These are phyloP conservation scores for Cladosporium sp. DNA, from an alignment of 2,329 filamentous ascomycete species.

Conservation along the genomic window DNA sequence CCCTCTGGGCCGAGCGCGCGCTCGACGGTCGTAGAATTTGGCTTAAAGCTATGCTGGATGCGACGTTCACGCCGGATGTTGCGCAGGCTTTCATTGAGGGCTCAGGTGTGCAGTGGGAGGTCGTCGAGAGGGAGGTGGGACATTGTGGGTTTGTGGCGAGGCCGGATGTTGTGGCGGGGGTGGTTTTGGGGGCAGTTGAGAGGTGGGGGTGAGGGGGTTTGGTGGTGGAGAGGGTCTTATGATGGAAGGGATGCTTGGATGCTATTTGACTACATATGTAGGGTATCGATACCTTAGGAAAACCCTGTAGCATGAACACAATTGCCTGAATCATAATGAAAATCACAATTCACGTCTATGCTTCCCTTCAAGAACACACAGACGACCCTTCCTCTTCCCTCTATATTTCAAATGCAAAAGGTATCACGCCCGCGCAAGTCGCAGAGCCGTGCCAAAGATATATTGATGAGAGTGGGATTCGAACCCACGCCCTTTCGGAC, in stretches of 20 bases:
- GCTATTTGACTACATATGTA: no score
- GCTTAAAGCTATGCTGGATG: slow-evolving; percentile 13
- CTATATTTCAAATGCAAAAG: no score
- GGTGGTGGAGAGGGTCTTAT: no score
- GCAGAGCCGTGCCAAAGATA: no score
- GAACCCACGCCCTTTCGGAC: slow-evolving; percentile 30
- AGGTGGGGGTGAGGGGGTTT: slow-evolving; percentile 1
- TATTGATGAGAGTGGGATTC: slow-evolving; percentile 28
- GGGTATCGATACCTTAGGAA: no score
- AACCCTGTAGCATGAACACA: no score
- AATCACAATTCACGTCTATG: no score
- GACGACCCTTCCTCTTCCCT: no score
- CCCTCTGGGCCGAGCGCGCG: slow-evolving; percentile 14
- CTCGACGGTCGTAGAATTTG: slow-evolving; percentile 16
- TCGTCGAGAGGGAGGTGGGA: slow-evolving; percentile 15
- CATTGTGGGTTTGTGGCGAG: slow-evolving; percentile 15
- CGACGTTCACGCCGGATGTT: slow-evolving; percentile 11
- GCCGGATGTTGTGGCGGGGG: slow-evolving; percentile 13
- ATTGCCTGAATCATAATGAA: no score
- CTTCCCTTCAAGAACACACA: no score
- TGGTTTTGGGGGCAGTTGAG: slow-evolving; percentile 6
- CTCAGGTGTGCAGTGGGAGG: slow-evolving; percentile 14
- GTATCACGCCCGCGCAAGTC: no score
- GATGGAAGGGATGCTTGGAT: no score
- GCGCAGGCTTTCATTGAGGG: slow-evolving; percentile 14